Percentiles rank a stretch among this genome's conserved stretches.
Evolutionary conservation across 106 monocot species (phyloP).

Genomic region (Dioscorea alata): DNA sequence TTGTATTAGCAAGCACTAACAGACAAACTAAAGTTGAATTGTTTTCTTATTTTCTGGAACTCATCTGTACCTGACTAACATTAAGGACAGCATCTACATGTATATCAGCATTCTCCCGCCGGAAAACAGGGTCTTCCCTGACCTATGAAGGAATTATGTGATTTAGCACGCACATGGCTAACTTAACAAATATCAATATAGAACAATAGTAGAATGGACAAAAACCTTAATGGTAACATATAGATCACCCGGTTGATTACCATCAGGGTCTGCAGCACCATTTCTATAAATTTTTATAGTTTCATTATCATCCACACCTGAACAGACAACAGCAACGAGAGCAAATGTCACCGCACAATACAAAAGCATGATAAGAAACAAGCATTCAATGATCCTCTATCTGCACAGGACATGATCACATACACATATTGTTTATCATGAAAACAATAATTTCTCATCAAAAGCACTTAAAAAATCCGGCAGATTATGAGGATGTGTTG

Average conservation of each 20-base stretch:
- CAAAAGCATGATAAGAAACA: too few species aligned
- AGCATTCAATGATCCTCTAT: too few species aligned
- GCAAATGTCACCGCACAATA: too few species aligned
- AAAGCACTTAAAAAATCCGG: too few species aligned
- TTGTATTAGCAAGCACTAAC: neutral
- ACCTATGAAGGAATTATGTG: slow-evolving; percentile 36
- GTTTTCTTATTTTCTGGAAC: neutral
- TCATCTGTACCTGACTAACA: slow-evolving; percentile 68
- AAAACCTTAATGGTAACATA: slow-evolving; percentile 81
- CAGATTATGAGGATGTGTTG: too few species aligned
- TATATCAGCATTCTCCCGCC: slow-evolving; percentile 85
- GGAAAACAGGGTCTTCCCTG: slow-evolving; percentile 81
- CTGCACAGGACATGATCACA: too few species aligned
- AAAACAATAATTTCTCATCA: too few species aligned
- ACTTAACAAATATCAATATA: neutral
- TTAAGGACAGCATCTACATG: slow-evolving; percentile 85
- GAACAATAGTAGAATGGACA: neutral
- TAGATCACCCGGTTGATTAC: slow-evolving; percentile 82
- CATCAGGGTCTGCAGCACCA: slow-evolving; percentile 92
- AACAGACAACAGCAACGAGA: neutral
- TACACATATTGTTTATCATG: too few species aligned
- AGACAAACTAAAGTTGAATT: neutral
- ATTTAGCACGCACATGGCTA: neutral
- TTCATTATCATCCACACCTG: slow-evolving; percentile 85
- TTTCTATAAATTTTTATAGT: slow-evolving; percentile 60